Evolutionary conservation across 495 filamentous ascomycete genomes (phyloP), one percentile per base, ranked within the genome.

Genomic region (Annulohypoxylon bovei): DNA sequence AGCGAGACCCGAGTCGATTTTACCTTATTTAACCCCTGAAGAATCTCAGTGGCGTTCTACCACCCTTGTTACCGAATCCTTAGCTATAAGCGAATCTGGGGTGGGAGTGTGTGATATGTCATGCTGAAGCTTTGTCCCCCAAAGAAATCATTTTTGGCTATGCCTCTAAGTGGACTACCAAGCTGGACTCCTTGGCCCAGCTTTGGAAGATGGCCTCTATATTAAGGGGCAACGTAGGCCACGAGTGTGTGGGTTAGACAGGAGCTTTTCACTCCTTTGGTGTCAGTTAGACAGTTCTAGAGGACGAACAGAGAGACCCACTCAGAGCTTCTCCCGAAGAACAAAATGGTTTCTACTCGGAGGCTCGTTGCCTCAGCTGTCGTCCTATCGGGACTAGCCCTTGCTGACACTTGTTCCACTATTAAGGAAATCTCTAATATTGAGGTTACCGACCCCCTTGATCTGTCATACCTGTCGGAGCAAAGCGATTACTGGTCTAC

Each of bases 401-500:
- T 63, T 32, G 78, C 73, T 25, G 76, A 80, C 40, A 79, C 77
- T 9, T 80, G 78, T 61, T 78, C 76, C n/a, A 71, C 66, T 7
- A 35, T 80, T 25, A 64, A 62, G 18, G 47, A 50, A 18, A 78
- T 66, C 50, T 79, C 77, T 12, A 65, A 74, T 33, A 77, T 81
- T n/a, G 70, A 81, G 8, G 77, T 81, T 23, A 42, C 75, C 2
- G 42, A 54, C 4, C 79, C 67, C 42, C 63, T 81, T 40, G 47
- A 66, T 4, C 64, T 77, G 20, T 65, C 70, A 2, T 85, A 80
- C 46, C 49, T 71, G 11, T 54, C 65, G 28, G 82, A 83, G 62
- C 78, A 87, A 28, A 71, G 61, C 25, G 70, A 85, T 9, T 87
- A 86, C 58, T 86, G 81, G 82, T 84, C 81, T 7, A 81, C 79